phyloP scores from a whole-genome alignment of 2,329 filamentous ascomycete species.

The Cladophialophora exuberans region DNA sequence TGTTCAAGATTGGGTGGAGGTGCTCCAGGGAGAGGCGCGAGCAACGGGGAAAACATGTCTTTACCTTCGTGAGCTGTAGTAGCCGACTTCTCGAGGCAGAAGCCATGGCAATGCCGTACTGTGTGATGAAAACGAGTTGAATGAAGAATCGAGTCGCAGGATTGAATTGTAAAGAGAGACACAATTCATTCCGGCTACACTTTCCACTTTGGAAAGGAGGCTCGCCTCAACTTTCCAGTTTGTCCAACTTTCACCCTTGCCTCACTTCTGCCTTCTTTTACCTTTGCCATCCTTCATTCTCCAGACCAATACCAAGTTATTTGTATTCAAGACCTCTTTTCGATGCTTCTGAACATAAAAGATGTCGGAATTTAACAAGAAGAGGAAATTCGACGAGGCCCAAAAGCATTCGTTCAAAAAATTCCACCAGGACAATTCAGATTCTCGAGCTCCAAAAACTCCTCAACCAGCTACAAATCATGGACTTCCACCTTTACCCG shows the following conservation, averaged over 20 bases:
- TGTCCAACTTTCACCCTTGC: neutral
- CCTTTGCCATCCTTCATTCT: neutral
- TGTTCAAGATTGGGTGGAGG: neutral
- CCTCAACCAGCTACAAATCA: neutral
- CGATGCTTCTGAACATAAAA: too few species aligned
- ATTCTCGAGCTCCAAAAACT: neutral
- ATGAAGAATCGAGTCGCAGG: too few species aligned
- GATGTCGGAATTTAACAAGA: constrained; percentile 18
- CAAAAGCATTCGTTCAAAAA: constrained; percentile 7
- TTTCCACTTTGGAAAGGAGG: too few species aligned
- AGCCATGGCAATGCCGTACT: constrained; percentile 25
- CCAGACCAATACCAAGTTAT: neutral
- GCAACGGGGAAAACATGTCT: too few species aligned
- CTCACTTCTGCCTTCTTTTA: neutral
- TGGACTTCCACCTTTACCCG: constrained; percentile 28
- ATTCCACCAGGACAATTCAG: constrained; percentile 1
- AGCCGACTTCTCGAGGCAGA: constrained; percentile 28
- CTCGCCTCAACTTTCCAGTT: too few species aligned
- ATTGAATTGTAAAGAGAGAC: too few species aligned
- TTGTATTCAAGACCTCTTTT: neutral
- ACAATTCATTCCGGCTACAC: constrained; percentile 2
- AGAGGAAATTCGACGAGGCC: constrained; percentile 11
- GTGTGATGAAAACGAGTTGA: too few species aligned
- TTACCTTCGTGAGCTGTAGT: constrained; percentile 32
- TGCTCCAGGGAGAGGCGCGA: too few species aligned